Evolutionary conservation across 1,139 yeast species (phyloP).

Genomic region (Protomyces gravidus): DNA sequence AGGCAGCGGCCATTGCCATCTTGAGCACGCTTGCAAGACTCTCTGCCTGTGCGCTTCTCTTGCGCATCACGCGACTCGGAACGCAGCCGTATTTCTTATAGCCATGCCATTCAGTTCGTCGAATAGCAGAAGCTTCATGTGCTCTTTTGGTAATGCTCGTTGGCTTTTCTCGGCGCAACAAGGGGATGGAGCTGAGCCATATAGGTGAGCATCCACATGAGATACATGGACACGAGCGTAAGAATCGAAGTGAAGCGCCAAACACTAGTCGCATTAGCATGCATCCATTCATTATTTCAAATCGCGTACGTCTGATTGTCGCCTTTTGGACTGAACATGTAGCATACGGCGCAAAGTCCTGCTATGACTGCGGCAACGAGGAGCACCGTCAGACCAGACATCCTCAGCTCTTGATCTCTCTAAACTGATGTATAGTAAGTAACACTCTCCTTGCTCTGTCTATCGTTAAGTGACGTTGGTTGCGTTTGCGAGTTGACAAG

Average conservation of each 20-base stretch:
- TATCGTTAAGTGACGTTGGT: no score
- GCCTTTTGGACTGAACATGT: conserved; percentile 59
- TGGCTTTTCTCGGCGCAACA: conserved; percentile 40
- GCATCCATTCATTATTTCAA: neutral
- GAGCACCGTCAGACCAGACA: conserved; percentile 63
- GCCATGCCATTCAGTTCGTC: neutral
- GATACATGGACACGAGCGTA: conserved; percentile 48
- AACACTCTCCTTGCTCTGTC: no score
- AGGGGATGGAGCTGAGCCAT: conserved; percentile 70
- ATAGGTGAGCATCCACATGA: conserved; percentile 68
- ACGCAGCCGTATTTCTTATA: neutral
- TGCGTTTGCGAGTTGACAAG: neutral
- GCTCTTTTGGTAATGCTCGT: conserved; percentile 15
- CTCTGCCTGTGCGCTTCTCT: neutral
- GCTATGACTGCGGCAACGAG: conserved; percentile 60
- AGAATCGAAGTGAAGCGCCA: conserved; percentile 87
- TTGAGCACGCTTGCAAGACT: conserved; percentile 10
- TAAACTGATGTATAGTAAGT: no score
- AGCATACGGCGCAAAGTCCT: conserved; percentile 57
- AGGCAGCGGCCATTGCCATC: conserved; percentile 36
- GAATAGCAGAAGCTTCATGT: neutral
- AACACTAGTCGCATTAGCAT: conserved; percentile 48
- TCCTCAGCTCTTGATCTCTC: no score
- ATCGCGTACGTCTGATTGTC: conserved; percentile 46
- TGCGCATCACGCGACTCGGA: neutral